A percentile compares a stretch with the other conserved stretches of the same genome.
These are phyloP conservation scores for Spathaspora passalidarum DNA, from an alignment of 805 yeast genomes.

Conservation along the genomic window DNA sequence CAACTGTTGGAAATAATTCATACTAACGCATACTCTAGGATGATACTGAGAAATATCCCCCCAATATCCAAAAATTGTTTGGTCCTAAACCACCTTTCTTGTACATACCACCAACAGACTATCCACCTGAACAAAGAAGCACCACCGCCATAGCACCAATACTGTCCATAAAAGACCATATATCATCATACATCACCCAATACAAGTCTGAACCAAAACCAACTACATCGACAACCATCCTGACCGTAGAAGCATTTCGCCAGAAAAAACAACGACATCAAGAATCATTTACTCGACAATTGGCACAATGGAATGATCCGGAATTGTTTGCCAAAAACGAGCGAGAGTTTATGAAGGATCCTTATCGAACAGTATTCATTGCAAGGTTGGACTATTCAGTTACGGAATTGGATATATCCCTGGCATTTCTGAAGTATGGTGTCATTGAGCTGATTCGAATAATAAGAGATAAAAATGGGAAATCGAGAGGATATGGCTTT, in stretches of 20 bases:
- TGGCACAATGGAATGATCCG: slow-evolving; percentile 30
- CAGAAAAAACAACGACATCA: slow-evolving; percentile 2
- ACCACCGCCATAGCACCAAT: slow-evolving; percentile 49
- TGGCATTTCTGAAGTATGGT: slow-evolving; percentile 63
- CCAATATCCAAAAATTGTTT: slow-evolving; percentile 49
- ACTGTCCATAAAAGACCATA: slow-evolving; percentile 24
- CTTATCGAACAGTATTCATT: slow-evolving; percentile 74
- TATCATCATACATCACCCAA: slow-evolving; percentile 21
- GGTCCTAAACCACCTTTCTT: slow-evolving; percentile 57
- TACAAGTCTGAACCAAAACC: not conserved
- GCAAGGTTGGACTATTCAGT: slow-evolving; percentile 64
- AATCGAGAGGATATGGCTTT: slow-evolving; percentile 82
- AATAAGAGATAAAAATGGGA: slow-evolving; percentile 37
- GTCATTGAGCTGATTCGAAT: slow-evolving; percentile 54
- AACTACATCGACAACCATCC: not conserved
- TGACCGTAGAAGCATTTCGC: slow-evolving; percentile 2
- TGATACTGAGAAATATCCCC: slow-evolving; percentile 31
- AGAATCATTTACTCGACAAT: slow-evolving; percentile 21
- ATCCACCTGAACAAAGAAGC: slow-evolving; percentile 44
- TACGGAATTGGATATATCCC: slow-evolving; percentile 67
- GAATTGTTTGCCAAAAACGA: slow-evolving; percentile 29
- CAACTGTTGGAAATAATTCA: not conserved
- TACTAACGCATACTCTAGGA: slow-evolving; percentile 11
- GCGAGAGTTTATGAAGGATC: slow-evolving; percentile 46
- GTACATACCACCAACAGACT: slow-evolving; percentile 48